Percentiles rank a stretch among this genome's conserved stretches.
Evolutionary conservation across 495 filamentous ascomycete species (phyloP).

Genomic region (Trichocladium uniseriatum): DNA sequence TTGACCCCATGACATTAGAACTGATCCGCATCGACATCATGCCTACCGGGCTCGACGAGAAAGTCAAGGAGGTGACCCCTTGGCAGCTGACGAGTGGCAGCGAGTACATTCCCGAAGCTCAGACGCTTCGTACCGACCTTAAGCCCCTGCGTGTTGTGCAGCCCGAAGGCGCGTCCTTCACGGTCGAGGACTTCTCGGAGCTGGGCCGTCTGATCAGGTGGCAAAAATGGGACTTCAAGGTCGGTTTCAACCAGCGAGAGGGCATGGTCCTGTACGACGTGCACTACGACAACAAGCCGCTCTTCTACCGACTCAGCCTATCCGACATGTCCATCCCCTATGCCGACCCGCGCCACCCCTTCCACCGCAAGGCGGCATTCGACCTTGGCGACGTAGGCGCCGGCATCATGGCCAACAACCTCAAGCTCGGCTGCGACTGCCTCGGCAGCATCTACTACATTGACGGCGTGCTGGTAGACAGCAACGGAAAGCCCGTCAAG

Average conservation of each 20-base stretch:
- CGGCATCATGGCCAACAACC: conserved; percentile 66
- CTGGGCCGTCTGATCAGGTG: conserved; percentile 37
- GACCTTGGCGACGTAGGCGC: conserved; percentile 70
- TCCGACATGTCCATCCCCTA: conserved; percentile 77
- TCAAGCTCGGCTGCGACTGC: conserved; percentile 61
- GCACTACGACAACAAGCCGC: conserved; percentile 53
- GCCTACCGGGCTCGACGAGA: conserved; percentile 54
- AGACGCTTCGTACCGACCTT: conserved; percentile 53
- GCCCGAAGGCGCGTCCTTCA: conserved; percentile 68
- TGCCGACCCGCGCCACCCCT: conserved; percentile 60
- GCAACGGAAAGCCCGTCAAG: conserved; percentile 48
- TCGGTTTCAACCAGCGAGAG: conserved; percentile 67
- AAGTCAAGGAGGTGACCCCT: conserved; percentile 42
- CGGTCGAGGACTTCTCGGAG: conserved; percentile 38
- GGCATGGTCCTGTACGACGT: conserved; percentile 62
- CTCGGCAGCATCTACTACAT: conserved; percentile 73
- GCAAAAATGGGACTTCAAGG: conserved; percentile 56
- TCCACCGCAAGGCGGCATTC: conserved; percentile 72
- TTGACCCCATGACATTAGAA: conserved; percentile 53
- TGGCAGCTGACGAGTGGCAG: conserved; percentile 49
- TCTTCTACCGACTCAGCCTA: conserved; percentile 61
- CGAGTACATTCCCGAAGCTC: conserved; percentile 68
- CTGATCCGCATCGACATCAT: conserved; percentile 54
- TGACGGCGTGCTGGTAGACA: conserved; percentile 58
- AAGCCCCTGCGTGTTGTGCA: conserved; percentile 71